These are phyloP conservation scores for Epichloe sp. DNA, from an alignment of 2,329 filamentous ascomycete species.

Conservation along the genomic window DNA sequence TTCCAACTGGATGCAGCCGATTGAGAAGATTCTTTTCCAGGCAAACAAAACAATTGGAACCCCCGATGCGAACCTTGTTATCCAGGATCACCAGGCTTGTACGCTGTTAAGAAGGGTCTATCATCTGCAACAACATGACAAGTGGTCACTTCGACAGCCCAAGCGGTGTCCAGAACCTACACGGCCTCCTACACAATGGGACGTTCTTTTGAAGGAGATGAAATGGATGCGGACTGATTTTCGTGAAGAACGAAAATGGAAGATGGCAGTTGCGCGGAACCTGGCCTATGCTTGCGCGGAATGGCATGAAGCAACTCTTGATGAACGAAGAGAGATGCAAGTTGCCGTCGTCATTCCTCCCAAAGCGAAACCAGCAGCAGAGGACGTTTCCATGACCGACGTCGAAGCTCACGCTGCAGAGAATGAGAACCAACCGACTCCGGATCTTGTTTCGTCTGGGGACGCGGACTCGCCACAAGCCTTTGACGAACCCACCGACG, in stretches of 20 bases:
- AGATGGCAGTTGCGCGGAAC: conserved; percentile 65
- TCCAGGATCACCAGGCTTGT: conserved; percentile 78
- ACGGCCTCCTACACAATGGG: conserved; percentile 67
- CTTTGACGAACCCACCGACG: conserved; percentile 24
- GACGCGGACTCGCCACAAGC: conserved; percentile 45
- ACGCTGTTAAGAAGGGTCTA: conserved; percentile 79
- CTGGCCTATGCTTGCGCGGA: conserved; percentile 74
- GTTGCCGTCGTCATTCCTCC: conserved; percentile 43
- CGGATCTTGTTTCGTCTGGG: conserved; percentile 52
- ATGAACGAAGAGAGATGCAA: conserved; percentile 55
- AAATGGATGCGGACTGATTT: conserved; percentile 99
- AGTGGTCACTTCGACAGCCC: conserved; percentile 85
- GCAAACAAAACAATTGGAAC: conserved; percentile 87
- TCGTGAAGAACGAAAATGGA: conserved; percentile 88
- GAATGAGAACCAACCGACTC: conserved; percentile 42
- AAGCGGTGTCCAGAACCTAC: conserved; percentile 73
- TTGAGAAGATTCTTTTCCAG: conserved; percentile 62
- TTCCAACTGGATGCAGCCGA: conserved; percentile 46
- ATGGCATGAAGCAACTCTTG: conserved; percentile 54
- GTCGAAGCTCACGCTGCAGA: conserved; percentile 20
- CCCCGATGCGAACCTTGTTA: conserved; percentile 66
- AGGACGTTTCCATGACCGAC: conserved; percentile 23
- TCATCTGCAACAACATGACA: conserved; percentile 76
- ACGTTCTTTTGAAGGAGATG: conserved; percentile 78
- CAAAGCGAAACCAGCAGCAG: conserved; percentile 15